Conservation (phyloP, 2,329 filamentous ascomycete species). For the Didymosphaeria variabile region DNA sequence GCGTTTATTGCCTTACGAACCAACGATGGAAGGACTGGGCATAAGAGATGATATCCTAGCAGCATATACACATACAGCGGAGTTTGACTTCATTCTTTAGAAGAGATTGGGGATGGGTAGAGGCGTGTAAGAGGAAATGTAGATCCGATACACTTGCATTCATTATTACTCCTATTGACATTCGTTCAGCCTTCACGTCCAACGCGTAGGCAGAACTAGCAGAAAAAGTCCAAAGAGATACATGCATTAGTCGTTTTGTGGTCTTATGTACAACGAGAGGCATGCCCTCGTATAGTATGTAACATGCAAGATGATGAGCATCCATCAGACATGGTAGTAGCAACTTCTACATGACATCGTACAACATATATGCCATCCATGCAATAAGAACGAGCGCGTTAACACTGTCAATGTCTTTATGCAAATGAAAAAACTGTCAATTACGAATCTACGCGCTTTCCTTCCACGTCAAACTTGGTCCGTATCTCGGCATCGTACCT, state of each 20-base stretch:
- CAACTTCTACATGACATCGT: background rate
- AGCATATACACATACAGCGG: background rate
- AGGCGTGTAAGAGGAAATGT: background rate
- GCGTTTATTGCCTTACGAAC: background rate
- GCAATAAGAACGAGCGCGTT: too few relatives aligned
- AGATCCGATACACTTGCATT: background rate
- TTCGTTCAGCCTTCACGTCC: too few relatives aligned
- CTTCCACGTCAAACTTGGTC: conserved; percentile 26
- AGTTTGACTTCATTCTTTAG: background rate
- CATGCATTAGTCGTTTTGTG: too few relatives aligned
- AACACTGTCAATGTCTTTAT: background rate
- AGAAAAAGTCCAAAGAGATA: too few relatives aligned
- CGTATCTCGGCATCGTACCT: conserved; percentile 26
- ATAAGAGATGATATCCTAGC: background rate
- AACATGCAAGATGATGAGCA: background rate
- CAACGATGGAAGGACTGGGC: background rate
- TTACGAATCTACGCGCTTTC: background rate
- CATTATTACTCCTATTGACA: background rate
- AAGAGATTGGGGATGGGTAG: background rate
- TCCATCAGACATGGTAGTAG: background rate
- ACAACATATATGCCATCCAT: too few relatives aligned
- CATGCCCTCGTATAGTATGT: background rate
- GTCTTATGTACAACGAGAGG: background rate
- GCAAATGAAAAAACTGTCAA: background rate
- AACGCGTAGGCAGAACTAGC: too few relatives aligned